phyloP scores from a whole-genome alignment of 1,284 basidiomycete species.

The Microbotryum silenes-acaulis region DNA sequence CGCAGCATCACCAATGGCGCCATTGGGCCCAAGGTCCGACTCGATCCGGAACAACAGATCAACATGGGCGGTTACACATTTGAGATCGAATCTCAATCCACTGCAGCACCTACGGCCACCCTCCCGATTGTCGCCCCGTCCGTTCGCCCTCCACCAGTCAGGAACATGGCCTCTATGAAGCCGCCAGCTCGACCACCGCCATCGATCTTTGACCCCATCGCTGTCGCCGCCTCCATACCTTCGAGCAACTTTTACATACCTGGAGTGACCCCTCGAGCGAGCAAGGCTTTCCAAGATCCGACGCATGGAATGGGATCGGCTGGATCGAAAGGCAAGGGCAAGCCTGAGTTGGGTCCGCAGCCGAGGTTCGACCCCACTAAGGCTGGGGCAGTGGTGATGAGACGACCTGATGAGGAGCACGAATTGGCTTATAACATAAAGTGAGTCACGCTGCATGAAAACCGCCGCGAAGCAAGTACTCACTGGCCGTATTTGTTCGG shows the following conservation, averaged over 20 bases:
- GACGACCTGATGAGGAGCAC: slow-evolving; percentile 61
- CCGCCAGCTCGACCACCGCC: neutral
- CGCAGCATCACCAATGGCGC: slow-evolving; percentile 10
- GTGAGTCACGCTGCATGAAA: slow-evolving; percentile 43
- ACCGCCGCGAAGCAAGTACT: no score
- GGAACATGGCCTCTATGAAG: neutral
- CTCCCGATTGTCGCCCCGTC: neutral
- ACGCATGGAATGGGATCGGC: no score
- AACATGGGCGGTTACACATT: neutral
- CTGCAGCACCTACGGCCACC: no score
- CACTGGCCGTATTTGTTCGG: no score
- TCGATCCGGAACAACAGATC: neutral
- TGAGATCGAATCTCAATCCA: neutral
- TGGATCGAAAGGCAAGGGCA: no score
- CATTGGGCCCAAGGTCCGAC: neutral
- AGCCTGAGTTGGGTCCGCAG: slow-evolving; percentile 7
- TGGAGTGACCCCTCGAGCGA: no score
- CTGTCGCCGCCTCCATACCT: no score
- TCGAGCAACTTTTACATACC: no score
- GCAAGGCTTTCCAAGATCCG: no score
- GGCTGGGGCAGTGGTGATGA: slow-evolving; percentile 79
- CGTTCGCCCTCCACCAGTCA: slow-evolving; percentile 26
- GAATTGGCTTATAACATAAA: slow-evolving; percentile 61
- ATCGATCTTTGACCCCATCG: neutral
- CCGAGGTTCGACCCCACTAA: slow-evolving; percentile 54